Base-by-base conservation (phyloP, 1,284 basidiomycete species). In the Fomitopsis betulina region DNA sequence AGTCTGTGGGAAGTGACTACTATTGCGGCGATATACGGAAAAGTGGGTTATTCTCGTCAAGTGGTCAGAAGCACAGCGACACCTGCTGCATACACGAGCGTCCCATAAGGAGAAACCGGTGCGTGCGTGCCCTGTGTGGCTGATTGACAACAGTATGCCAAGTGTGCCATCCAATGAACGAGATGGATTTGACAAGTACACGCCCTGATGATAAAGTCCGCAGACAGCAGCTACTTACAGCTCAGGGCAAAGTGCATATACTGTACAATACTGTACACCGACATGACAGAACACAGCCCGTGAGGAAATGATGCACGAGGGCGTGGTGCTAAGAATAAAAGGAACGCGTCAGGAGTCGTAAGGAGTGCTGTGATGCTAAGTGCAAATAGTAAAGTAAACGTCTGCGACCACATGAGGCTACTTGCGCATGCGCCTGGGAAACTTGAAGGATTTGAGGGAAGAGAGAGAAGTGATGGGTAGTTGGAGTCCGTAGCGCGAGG, bases 261-360 rank as follows among this genome's bases (percentile, higher is more conserved):
- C 32, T 35, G 49, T 51, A 51, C 49, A 51, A n/a, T 51, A 51
- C 32, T 51, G 19, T 51, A 51, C 49, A 51, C 8, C 49, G 45
- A 45, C 30, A 50, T 27, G 49, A 33, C 49, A 51, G 33, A 51
- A 51, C 49, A 51, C 49, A n/a, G 49, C 49, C 49, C 19, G 3
- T 2, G 47, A 19, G 12, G 13, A 27, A 50, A 50, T 50, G 47
- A 50, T 50, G 47, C 45, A 30, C 23, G 30, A 49, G 45, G 30
- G 17, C 27, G 32, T 37, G 30, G 30, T 37, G 32, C 49, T 37
- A 50, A 50, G 15, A 32, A 50, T 50, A 50, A 35, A 10, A 47
- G 32, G 27, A 51, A 55, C 54, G 40, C 21, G 25, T 57, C 49
- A 52, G 21, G n/a, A 15, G 39, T 57, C 55, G 49, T 57, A 42